These are phyloP conservation scores for Xylaria castorea DNA, from an alignment of 495 filamentous ascomycete genomes.

Conservation along the genomic window DNA sequence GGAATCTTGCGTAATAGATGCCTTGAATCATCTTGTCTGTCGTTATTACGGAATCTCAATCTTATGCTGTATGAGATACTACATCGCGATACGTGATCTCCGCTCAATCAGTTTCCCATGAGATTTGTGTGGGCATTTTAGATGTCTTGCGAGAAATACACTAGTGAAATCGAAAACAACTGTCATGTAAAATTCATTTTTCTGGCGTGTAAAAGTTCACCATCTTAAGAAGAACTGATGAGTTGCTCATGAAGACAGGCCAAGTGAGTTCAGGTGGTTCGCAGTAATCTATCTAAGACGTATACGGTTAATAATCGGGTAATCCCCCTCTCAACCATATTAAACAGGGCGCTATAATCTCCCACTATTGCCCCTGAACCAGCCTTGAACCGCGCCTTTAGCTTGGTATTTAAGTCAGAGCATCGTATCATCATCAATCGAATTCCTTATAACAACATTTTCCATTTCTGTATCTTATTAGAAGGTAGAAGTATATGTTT, in stretches of 20 bases:
- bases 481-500: not conserved
- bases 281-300: not conserved
- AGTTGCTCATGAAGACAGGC: not conserved
- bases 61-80: slow-evolving; percentile 15
- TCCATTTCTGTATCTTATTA: not conserved
- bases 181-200: not conserved
- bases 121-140: too few species aligned
- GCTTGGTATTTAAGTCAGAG: slow-evolving; percentile 13
- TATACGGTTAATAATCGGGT: slow-evolving; percentile 10
- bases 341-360: slow-evolving; percentile 14
- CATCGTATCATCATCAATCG: not conserved
- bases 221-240: not conserved
- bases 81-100: slow-evolving; percentile 19
- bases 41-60: not conserved
- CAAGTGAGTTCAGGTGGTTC: slow-evolving; percentile 3
- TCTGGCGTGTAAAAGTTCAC: not conserved
- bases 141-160: too few species aligned
- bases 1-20: slow-evolving; percentile 95
- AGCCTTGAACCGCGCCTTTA: not conserved
- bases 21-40: slow-evolving; percentile 76
- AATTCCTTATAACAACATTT: not conserved
- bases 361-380: slow-evolving; percentile 8
- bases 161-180: not conserved
- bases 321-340: not conserved
- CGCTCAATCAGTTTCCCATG: not conserved